Percentiles rank a stretch among this genome's conserved stretches.
Conservation (phyloP, 2,329 filamentous ascomycete genomes). For the Alternaria infectoria region DNA sequence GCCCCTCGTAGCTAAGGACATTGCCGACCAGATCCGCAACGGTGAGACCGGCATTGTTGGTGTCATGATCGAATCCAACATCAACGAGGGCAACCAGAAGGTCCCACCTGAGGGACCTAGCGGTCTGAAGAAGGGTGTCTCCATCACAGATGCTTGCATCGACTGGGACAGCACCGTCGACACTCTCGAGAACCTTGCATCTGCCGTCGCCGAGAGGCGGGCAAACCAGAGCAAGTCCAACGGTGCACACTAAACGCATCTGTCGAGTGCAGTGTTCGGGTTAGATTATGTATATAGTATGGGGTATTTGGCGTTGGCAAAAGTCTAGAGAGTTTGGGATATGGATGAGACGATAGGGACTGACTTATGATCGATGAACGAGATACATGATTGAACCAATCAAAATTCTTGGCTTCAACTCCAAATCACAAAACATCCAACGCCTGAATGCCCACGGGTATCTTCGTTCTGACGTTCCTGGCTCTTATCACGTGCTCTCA, state of each 20-base stretch:
- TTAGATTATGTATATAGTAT: slow-evolving; percentile 15
- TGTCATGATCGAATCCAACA: slow-evolving; percentile 99
- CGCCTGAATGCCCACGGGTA: neutral
- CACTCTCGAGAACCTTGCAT: slow-evolving; percentile 83
- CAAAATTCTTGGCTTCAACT: neutral
- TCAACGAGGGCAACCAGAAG: slow-evolving; percentile 81
- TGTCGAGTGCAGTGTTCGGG: neutral
- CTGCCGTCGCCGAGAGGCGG: slow-evolving; percentile 79
- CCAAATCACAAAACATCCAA: neutral
- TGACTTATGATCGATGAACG: neutral
- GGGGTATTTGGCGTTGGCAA: neutral
- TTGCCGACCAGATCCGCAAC: slow-evolving; percentile 84
- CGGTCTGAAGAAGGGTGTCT: slow-evolving; percentile 84
- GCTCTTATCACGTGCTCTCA: slow-evolving; percentile 4
- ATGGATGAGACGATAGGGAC: neutral
- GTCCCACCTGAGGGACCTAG: slow-evolving; percentile 81
- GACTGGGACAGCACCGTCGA: slow-evolving; percentile 85
- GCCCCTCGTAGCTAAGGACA: slow-evolving; percentile 82
- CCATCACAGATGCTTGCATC: slow-evolving; percentile 96
- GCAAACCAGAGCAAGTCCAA: slow-evolving; percentile 48
- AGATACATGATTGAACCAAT: neutral
- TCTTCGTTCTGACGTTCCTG: neutral
- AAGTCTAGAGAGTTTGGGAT: neutral
- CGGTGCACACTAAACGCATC: slow-evolving; percentile 12
- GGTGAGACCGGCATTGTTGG: slow-evolving; percentile 90